Base-by-base conservation (phyloP, 805 yeast genomes). In the Candida peoriensis region DNA sequence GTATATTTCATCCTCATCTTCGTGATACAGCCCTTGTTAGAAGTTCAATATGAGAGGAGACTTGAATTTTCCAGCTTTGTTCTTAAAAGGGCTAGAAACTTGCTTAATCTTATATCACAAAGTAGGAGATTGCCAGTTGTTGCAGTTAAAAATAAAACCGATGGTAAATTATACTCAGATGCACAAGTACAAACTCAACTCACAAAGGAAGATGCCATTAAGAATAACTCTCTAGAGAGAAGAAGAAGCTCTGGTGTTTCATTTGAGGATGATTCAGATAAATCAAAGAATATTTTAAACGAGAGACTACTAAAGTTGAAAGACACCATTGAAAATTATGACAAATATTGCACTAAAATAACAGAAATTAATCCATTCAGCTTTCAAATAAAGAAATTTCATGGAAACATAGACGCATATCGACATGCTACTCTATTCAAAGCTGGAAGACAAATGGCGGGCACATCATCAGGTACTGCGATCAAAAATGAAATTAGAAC, bases 61-160 rank as follows among this genome's bases (percentile, higher is more conserved):
- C 33, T 48, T 2, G 63, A 61, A 4, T 52, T 65, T 8, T 41
- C 59, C 10, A 41, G 46, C 3, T 46, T 40, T 26, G 59, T 57
- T 1, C 52, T 64, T 11, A 20, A 46, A 3, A 49, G 48, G 18
- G 40, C 65, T 17, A 46, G 65, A 16, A 52, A 47, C 26, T 16
- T 50, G 3, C 49, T 71, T 2, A 53, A 45, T 16, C 32, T 40
- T 2, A 36, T 55, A n/a, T 41, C 60, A 6, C 40, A 52, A 14
- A 51, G 49, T 13, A 42, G 58, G 24, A 48, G 47, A 19, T 59
- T 70, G 1, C 70, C 76, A 4, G 47, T 63, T 4, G 61, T 70
- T n/a, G 61, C 61, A 9, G 49, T 70, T 11, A 68, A 64, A 16
- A 64, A 64, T 42, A n/a, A n/a, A n/a, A n/a, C n/a, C n/a, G 65